Percentiles rank a stretch among this genome's conserved stretches.
Evolutionary conservation across 164 flowering plant species (phyloP).

Genomic region (Amborella trichopoda): DNA sequence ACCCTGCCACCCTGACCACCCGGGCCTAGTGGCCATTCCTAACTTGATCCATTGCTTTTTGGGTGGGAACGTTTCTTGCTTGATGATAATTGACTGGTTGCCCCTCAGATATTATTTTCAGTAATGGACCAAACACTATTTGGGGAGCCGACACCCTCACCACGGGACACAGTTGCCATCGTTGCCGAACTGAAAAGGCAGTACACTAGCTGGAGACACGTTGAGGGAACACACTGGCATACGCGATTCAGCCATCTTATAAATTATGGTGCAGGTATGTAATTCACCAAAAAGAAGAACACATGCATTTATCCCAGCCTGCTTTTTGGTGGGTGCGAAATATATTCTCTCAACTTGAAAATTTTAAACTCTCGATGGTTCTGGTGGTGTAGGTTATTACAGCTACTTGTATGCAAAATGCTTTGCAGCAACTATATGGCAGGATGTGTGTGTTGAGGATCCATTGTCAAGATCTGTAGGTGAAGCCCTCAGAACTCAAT

Average conservation of each 20-base stretch:
- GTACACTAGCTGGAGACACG: slow-evolving; percentile 72
- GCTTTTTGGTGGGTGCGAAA: background rate
- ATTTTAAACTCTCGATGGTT: background rate
- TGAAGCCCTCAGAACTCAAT: slow-evolving; percentile 50
- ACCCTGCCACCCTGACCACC: too few species aligned
- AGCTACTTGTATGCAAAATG: slow-evolving; percentile 92
- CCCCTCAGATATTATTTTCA: slow-evolving; percentile 64
- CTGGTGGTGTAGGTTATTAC: slow-evolving; percentile 54
- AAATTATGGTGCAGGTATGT: slow-evolving; percentile 82
- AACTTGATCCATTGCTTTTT: too few species aligned
- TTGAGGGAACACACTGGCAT: slow-evolving; percentile 92
- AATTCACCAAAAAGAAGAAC: background rate
- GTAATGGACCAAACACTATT: slow-evolving; percentile 74
- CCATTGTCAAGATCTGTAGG: slow-evolving; percentile 70
- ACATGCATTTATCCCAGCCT: background rate
- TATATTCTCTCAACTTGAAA: background rate
- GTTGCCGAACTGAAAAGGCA: slow-evolving; percentile 61
- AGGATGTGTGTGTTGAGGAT: slow-evolving; percentile 63
- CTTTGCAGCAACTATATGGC: slow-evolving; percentile 88
- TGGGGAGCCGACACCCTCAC: slow-evolving; percentile 36
- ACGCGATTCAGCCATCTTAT: slow-evolving; percentile 81
- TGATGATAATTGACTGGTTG: too few species aligned
- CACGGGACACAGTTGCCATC: slow-evolving; percentile 42
- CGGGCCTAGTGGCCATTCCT: too few species aligned
- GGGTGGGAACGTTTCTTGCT: too few species aligned